Evolutionary conservation across 2,329 filamentous ascomycete genomes (phyloP), one percentile per base, ranked within the genome.

Genomic region (Blumeria graminis): DNA sequence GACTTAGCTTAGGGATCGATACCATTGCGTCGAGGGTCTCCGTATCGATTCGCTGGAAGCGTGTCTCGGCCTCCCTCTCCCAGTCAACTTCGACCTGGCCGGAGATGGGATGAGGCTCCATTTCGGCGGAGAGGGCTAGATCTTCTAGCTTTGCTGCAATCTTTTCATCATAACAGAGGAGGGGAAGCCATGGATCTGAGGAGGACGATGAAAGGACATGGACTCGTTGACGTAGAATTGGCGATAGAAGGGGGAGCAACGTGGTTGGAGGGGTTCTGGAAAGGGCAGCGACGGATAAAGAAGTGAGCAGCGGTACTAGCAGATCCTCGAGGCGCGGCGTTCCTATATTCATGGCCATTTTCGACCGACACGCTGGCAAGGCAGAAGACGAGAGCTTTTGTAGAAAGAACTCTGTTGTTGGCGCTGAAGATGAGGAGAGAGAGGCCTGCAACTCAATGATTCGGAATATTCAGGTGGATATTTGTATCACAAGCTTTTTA

Each of bases 61-160:
- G 73, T 33, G 74, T 72, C 58, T 78, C 72, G 7, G 78, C 74
- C 57, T 86, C 82, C 73, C 76, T 74, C 56, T 86, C 81, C 66
- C 67, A 74, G 63, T 79, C 75, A 18, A 89, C 69, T 69, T 90
- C 85, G 56, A 90, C 77, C 67, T 89, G 84, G 56, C 84, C 85
- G 1, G 83, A 87, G 4, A 83, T 78, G 3, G 86, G 86, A 63
- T 92, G 86, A n/a, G 84, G 83, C 66, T 89, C 83, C 35, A 90
- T 71, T 50, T 74, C 70, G 56, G 84, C 77, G 57, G 75, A 74
- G 61, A 75, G 74, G 35, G 80, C 78, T 13, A 82, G 70, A 57
- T 77, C 71, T n/a, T 75, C 72, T 16, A 90, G 72, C 60, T 72
- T 75, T 8, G 71, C 66, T 2, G 71, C 72, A 46, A 76, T 70